Evolutionary conservation across 2,329 filamentous ascomycete genomes (phyloP).

Genomic region (Pseudogymnoascus sp.): DNA sequence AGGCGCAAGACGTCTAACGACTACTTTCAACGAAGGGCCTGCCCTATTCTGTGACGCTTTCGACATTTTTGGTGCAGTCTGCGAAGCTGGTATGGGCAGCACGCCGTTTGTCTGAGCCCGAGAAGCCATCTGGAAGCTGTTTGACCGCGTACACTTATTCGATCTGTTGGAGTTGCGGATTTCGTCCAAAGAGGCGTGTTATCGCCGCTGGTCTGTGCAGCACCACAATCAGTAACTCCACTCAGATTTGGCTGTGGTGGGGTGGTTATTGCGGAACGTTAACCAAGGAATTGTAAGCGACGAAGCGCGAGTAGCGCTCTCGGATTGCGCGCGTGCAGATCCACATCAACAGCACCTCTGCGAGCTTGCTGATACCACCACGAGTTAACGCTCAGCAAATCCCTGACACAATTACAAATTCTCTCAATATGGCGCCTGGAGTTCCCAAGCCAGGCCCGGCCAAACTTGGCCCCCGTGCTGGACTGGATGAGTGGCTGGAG

Average conservation of each 20-base stretch:
- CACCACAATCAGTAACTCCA: conserved; percentile 4
- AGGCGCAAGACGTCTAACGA: conserved; percentile 77
- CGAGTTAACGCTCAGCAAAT: conserved; percentile 1
- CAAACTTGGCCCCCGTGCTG: conserved; percentile 71
- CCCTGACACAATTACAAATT: neutral
- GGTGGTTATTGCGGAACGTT: neutral
- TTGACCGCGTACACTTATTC: neutral
- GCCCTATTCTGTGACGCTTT: conserved; percentile 37
- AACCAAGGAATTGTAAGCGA: conserved; percentile 7
- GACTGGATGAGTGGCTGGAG: conserved; percentile 91
- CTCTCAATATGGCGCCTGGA: conserved; percentile 23
- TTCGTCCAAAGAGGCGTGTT: neutral
- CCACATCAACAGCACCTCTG: conserved; percentile 4
- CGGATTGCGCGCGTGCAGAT: conserved; percentile 7
- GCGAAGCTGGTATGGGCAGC: conserved; percentile 40
- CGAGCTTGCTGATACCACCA: neutral
- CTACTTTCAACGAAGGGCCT: conserved; percentile 64
- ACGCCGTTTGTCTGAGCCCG: conserved; percentile 42
- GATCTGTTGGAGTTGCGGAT: neutral
- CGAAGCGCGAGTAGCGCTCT: conserved; percentile 7
- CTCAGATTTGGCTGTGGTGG: neutral
- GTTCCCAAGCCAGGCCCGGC: conserved; percentile 89
- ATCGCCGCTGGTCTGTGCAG: conserved; percentile 7
- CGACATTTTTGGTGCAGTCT: conserved; percentile 35
- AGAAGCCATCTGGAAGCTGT: conserved; percentile 13